Evolutionary conservation across 805 yeast genomes (phyloP).

Genomic region (Lipomyces oligophaga): DNA sequence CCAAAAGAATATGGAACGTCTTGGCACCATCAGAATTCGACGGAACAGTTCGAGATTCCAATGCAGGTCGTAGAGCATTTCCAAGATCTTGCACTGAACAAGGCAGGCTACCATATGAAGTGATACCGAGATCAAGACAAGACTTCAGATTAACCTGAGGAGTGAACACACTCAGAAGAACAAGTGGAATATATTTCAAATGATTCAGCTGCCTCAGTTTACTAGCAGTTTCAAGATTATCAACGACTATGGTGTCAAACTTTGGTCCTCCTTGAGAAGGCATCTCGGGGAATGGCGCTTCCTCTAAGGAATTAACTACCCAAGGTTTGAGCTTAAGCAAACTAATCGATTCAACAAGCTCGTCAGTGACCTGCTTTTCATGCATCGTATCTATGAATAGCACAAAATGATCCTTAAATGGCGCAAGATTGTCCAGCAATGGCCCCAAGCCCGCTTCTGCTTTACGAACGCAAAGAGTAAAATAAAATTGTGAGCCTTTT

Average conservation of each 20-base stretch:
- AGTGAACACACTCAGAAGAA: slow-evolving; percentile 67
- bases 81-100: slow-evolving; percentile 79
- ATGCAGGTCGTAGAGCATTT: slow-evolving; percentile 76
- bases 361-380: slow-evolving; percentile 47
- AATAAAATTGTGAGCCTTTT: slow-evolving; percentile 76
- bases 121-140: slow-evolving; percentile 80
- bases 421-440: slow-evolving; percentile 64
- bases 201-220: slow-evolving; percentile 65
- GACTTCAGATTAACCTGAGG: slow-evolving; percentile 75
- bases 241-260: slow-evolving; percentile 79
- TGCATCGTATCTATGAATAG: slow-evolving; percentile 67
- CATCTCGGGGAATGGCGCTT: slow-evolving; percentile 44
- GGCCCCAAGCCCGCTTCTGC: slow-evolving; percentile 58
- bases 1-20: slow-evolving; percentile 68
- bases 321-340: slow-evolving; percentile 60
- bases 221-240: slow-evolving; percentile 70
- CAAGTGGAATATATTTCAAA: slow-evolving; percentile 81
- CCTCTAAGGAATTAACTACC: slow-evolving; percentile 53
- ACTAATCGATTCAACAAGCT: slow-evolving; percentile 49
- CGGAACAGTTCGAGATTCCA: slow-evolving; percentile 77
- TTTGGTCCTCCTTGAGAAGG: slow-evolving; percentile 41
- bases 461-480: slow-evolving; percentile 74
- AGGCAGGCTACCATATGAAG: slow-evolving; percentile 85
- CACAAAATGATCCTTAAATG: slow-evolving; percentile 67
- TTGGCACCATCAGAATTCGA: slow-evolving; percentile 74